A percentile compares a stretch with the other conserved stretches of the same genome.
Evolutionary conservation across 2,329 filamentous ascomycete genomes (phyloP).

Genomic region (Pestalotiopsis sp.): DNA sequence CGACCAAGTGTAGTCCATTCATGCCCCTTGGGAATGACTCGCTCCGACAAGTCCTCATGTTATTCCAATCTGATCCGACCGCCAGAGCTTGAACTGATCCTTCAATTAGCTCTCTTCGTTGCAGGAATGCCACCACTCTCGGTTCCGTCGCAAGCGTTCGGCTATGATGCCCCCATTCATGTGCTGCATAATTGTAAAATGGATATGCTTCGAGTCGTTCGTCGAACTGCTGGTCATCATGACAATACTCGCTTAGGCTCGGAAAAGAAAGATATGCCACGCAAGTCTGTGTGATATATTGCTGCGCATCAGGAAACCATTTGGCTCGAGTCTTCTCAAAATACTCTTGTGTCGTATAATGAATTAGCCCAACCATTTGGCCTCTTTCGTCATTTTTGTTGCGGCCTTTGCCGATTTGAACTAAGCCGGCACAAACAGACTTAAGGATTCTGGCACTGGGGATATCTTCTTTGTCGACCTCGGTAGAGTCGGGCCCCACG

Average conservation of each 20-base stretch:
- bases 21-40: no score
- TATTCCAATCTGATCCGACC: no score
- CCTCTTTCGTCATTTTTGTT: constrained; percentile 38
- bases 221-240: not conserved
- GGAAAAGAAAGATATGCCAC: constrained; percentile 36
- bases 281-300: constrained; percentile 22
- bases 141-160: no score
- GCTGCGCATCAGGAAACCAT: constrained; percentile 30
- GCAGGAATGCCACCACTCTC: no score
- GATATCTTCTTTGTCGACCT: constrained; percentile 32
- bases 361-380: constrained; percentile 38
- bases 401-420: no score
- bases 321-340: constrained; percentile 28
- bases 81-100: no score
- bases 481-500: constrained; percentile 18
- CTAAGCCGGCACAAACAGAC: constrained; percentile 16
- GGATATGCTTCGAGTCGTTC: not conserved
- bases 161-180: no score
- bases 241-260: not conserved
- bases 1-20: not conserved
- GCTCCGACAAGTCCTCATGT: no score
- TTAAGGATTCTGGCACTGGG: constrained; percentile 25
- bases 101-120: no score
- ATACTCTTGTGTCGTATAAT: constrained; percentile 47
- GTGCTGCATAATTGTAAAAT: constrained; percentile 14